phyloP scores from a whole-genome alignment of 2,329 filamentous ascomycete genomes.

The Claviceps sp. region DNA sequence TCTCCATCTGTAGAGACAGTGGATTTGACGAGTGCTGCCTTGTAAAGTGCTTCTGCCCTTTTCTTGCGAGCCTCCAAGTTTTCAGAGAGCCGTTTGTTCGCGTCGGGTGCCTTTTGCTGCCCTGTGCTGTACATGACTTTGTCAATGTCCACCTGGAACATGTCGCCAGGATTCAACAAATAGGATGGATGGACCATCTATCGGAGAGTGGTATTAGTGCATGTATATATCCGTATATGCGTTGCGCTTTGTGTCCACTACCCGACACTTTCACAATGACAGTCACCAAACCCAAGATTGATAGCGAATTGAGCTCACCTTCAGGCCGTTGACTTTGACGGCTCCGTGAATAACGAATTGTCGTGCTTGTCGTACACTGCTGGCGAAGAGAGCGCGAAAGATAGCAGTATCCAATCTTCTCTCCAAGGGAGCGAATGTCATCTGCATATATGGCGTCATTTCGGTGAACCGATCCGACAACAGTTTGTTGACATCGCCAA shows the following conservation, averaged over 20 bases:
- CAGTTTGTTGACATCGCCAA: slow-evolving; percentile 20
- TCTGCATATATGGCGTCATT: slow-evolving; percentile 83
- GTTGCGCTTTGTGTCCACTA: background rate
- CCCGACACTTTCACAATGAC: background rate
- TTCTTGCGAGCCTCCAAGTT: slow-evolving; percentile 16
- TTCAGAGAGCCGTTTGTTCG: slow-evolving; percentile 11
- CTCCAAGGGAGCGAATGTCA: slow-evolving; percentile 88
- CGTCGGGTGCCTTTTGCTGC: slow-evolving; percentile 41
- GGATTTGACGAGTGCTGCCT: slow-evolving; percentile 9
- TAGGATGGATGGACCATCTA: slow-evolving; percentile 91
- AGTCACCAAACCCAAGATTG: background rate
- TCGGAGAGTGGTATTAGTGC: slow-evolving; percentile 3
- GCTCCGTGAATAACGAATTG: slow-evolving; percentile 89
- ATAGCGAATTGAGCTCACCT: slow-evolving; percentile 38
- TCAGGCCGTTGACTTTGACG: slow-evolving; percentile 93
- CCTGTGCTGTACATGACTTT: slow-evolving; percentile 83
- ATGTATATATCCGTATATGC: background rate
- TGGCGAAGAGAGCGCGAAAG: slow-evolving; percentile 86
- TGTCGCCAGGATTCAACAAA: slow-evolving; percentile 88
- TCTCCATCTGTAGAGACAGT: slow-evolving; percentile 3
- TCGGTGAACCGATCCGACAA: slow-evolving; percentile 20
- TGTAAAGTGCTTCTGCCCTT: slow-evolving; percentile 13
- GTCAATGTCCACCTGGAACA: slow-evolving; percentile 91
- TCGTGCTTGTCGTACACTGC: slow-evolving; percentile 80
- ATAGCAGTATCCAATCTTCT: slow-evolving; percentile 87